Percentiles rank a stretch among this genome's conserved stretches.
Evolutionary conservation across 78 protist genomes (phyloP).

Genomic region (Abeoforma whisleri): DNA sequence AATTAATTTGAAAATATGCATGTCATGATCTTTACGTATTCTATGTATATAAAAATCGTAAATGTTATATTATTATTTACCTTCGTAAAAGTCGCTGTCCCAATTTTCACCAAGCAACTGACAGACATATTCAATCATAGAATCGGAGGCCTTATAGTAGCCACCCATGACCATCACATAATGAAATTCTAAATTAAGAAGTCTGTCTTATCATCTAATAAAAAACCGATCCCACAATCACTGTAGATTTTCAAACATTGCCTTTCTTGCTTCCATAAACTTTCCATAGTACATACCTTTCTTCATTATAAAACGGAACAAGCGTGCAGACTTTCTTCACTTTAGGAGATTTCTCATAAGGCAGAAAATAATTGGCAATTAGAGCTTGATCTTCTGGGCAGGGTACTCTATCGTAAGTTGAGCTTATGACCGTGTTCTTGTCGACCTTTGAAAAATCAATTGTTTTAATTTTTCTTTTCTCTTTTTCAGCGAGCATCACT

Average conservation of each 20-base stretch:
- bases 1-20: too few species aligned
- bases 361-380: too few species aligned
- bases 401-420: too few species aligned
- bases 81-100: neutral
- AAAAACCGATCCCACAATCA: neutral
- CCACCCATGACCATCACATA: conserved; percentile 22
- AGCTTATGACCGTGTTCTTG: too few species aligned
- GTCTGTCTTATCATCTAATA: neutral
- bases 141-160: neutral
- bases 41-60: too few species aligned
- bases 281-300: neutral
- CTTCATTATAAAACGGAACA: conserved; percentile 9
- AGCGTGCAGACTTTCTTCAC: neutral
- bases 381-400: too few species aligned
- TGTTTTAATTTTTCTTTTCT: too few species aligned
- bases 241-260: neutral
- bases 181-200: neutral
- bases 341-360: too few species aligned
- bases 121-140: conserved; percentile 4
- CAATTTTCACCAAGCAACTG: neutral
- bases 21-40: too few species aligned
- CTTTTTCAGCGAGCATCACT: too few species aligned
- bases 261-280: neutral
- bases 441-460: too few species aligned
- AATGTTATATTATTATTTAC: too few species aligned